These are phyloP conservation scores for Rhododendron williamsianum DNA, from an alignment of 148 eudicot genomes.

Conservation along the genomic window DNA sequence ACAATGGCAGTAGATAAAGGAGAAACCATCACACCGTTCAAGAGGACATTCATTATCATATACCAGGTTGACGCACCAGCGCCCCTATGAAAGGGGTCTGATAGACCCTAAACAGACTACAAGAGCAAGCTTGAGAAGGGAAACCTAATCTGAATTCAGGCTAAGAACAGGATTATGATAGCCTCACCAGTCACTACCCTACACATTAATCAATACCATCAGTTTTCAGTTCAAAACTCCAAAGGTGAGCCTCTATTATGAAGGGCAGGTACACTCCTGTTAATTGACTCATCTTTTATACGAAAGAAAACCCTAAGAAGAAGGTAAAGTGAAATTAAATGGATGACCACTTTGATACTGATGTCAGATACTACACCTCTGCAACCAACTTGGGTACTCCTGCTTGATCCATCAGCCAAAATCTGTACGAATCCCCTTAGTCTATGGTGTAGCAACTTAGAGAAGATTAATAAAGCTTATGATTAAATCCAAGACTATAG, in stretches of 20 bases:
- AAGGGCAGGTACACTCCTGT: not conserved
- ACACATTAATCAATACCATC: not conserved
- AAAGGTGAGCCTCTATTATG: not conserved
- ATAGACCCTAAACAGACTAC: not conserved
- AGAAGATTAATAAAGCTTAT: not conserved
- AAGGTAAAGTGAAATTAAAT: not conserved
- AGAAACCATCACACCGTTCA: not conserved
- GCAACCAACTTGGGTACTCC: not conserved
- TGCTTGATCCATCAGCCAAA: not conserved
- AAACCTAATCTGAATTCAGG: not conserved
- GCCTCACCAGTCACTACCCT: not conserved
- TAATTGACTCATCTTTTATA: not conserved
- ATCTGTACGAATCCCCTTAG: not conserved
- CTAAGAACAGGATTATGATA: not conserved
- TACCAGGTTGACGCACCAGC: not conserved
- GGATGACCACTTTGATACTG: not conserved
- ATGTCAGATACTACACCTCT: not conserved
- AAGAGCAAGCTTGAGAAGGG: not conserved
- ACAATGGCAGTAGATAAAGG: not conserved
- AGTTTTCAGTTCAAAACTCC: not conserved
- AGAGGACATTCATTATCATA: not conserved
- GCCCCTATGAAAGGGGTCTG: not conserved
- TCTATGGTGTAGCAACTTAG: not conserved
- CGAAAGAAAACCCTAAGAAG: not conserved
- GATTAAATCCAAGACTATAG: no score